Conservation (phyloP, 495 filamentous ascomycete species). For the Penicillium desertorum region DNA sequence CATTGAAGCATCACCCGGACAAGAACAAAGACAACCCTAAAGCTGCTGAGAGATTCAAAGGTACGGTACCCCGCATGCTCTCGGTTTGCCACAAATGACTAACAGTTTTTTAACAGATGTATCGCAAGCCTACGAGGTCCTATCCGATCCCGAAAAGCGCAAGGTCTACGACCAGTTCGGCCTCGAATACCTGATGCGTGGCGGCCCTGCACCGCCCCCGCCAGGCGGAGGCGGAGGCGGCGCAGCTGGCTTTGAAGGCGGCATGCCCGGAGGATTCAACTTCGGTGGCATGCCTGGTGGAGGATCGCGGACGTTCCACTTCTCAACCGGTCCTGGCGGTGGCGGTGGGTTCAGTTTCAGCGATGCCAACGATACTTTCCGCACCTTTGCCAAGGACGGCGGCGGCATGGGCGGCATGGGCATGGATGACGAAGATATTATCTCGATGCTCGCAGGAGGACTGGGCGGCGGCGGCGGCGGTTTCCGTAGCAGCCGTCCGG, state of each 20-base stretch:
- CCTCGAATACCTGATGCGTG: constrained; percentile 86
- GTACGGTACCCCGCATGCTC: constrained; percentile 33
- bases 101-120: constrained; percentile 56
- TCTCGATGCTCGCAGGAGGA: constrained; percentile 46
- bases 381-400: constrained; percentile 65
- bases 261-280: constrained; percentile 56
- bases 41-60: constrained; percentile 86
- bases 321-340: constrained; percentile 59
- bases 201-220: constrained; percentile 70
- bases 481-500: constrained; percentile 35
- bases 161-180: constrained; percentile 95
- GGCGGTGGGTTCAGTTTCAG: constrained; percentile 72
- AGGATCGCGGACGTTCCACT: constrained; percentile 69
- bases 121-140: constrained; percentile 95
- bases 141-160: constrained; percentile 95
- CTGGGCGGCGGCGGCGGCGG: constrained; percentile 38
- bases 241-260: constrained; percentile 52
- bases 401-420: constrained; percentile 48
- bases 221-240: constrained; percentile 48
- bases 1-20: constrained; percentile 92
- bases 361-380: constrained; percentile 80
- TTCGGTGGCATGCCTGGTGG: constrained; percentile 55
- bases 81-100: constrained; percentile 4
- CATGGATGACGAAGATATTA: constrained; percentile 55
- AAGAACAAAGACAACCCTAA: constrained; percentile 92